These are phyloP conservation scores for Beauveria varroae DNA, from an alignment of 2,329 filamentous ascomycete genomes.

Conservation along the genomic window DNA sequence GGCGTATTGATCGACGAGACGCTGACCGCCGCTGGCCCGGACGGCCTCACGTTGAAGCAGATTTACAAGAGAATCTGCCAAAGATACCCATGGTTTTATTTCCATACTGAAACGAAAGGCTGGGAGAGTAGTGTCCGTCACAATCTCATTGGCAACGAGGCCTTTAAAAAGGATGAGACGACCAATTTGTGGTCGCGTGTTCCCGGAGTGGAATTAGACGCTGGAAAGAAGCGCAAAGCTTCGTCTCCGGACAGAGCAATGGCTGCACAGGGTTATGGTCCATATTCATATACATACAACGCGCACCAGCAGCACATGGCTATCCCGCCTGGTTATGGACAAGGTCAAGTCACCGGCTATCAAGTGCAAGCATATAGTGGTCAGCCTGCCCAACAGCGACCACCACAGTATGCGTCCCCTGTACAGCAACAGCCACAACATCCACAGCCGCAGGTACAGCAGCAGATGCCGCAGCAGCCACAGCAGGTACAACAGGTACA, in stretches of 20 bases:
- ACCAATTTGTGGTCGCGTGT: constrained; percentile 51
- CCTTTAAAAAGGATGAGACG: constrained; percentile 51
- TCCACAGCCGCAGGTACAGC: constrained; percentile 17
- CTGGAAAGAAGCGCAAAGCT: constrained; percentile 53
- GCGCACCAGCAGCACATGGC: constrained; percentile 26
- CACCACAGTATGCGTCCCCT: neutral
- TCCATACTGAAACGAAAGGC: constrained; percentile 54
- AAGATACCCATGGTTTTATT: constrained; percentile 53
- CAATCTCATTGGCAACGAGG: constrained; percentile 55
- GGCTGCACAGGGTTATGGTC: constrained; percentile 29
- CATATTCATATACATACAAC: constrained; percentile 29
- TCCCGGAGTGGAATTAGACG: constrained; percentile 50
- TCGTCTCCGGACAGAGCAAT: constrained; percentile 42
- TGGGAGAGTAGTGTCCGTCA: constrained; percentile 60
- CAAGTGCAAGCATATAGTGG: constrained; percentile 25
- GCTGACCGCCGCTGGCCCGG: constrained; percentile 43
- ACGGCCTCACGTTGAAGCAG: constrained; percentile 52
- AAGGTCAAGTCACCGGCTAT: constrained; percentile 25
- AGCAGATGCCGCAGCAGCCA: neutral
- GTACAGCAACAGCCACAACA: constrained; percentile 19
- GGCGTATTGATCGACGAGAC: constrained; percentile 54
- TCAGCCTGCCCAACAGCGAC: constrained; percentile 14
- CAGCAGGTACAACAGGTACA: neutral
- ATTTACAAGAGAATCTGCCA: constrained; percentile 55
- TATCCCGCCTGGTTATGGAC: constrained; percentile 25